Percentiles rank a stretch among this genome's conserved stretches.
Conservation (phyloP, 495 filamentous ascomycete species). For the Penicillium samsonianum region DNA sequence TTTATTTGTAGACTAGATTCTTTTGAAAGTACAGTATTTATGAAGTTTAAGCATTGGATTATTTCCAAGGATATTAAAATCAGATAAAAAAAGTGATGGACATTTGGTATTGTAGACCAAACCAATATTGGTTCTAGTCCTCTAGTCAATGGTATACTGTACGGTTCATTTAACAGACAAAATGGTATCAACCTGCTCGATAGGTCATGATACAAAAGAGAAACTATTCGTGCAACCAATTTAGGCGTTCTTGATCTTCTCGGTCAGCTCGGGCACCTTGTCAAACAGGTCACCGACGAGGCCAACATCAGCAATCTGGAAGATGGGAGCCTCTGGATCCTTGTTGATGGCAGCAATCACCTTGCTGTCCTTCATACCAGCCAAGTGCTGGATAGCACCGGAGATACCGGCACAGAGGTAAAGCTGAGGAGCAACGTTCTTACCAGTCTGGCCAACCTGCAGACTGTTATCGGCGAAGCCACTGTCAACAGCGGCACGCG, state of each 20-base stretch:
- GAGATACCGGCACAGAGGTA: constrained; percentile 96
- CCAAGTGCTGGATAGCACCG: constrained; percentile 96
- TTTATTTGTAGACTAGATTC: background rate
- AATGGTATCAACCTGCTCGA: constrained; percentile 23
- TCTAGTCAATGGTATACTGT: constrained; percentile 39
- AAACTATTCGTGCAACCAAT: constrained; percentile 30
- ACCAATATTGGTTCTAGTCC: constrained; percentile 15
- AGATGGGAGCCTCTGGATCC: constrained; percentile 94
- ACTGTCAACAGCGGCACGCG: constrained; percentile 91
- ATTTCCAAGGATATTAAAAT: background rate
- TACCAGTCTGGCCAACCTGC: constrained; percentile 97
- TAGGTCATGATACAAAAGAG: constrained; percentile 31
- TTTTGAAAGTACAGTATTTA: background rate
- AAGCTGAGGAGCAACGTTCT: constrained; percentile 94
- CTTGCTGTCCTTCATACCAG: constrained; percentile 99
- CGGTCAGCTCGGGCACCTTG: constrained; percentile 91
- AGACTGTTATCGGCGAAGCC: constrained; percentile 99
- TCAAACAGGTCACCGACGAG: constrained; percentile 94
- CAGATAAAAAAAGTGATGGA: background rate
- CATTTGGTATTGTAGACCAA: constrained; percentile 19
- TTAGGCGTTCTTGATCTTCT: constrained; percentile 74
- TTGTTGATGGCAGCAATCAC: constrained; percentile 99
- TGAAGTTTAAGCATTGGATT: background rate
- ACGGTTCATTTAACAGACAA: constrained; percentile 26
- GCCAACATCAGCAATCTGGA: constrained; percentile 96